Conservation (phyloP, 495 filamentous ascomycete species). For the Emericellopsis terricola region DNA sequence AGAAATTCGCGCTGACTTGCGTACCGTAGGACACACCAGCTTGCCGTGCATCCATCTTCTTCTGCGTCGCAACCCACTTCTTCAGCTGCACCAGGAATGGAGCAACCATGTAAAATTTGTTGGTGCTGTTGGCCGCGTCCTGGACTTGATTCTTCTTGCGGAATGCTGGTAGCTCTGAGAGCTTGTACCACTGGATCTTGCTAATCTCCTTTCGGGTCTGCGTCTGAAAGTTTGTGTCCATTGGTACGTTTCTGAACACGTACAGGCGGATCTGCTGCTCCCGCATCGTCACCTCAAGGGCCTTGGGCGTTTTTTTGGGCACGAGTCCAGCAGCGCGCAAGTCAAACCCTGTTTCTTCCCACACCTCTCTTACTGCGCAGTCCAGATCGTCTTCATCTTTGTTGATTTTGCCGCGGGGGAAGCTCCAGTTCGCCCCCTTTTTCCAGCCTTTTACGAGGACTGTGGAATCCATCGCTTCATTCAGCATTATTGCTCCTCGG, state of each 20-base stretch:
- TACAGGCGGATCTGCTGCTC: slow-evolving; percentile 87
- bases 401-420: slow-evolving; percentile 92
- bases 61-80: slow-evolving; percentile 79
- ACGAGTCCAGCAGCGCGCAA: slow-evolving; percentile 55
- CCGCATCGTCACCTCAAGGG: slow-evolving; percentile 71
- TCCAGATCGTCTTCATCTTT: slow-evolving; percentile 84
- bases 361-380: slow-evolving; percentile 84
- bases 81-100: slow-evolving; percentile 75
- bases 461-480: slow-evolving; percentile 75
- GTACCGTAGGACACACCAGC: slow-evolving; percentile 4
- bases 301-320: slow-evolving; percentile 47
- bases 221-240: slow-evolving; percentile 73
- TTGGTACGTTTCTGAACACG: slow-evolving; percentile 71
- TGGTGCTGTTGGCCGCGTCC: slow-evolving; percentile 42
- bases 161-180: slow-evolving; percentile 72
- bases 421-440: slow-evolving; percentile 91
- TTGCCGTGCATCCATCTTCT: slow-evolving; percentile 39
- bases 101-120: slow-evolving; percentile 95
- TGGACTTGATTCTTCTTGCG: slow-evolving; percentile 36
- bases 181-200: slow-evolving; percentile 79
- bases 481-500: slow-evolving; percentile 80
- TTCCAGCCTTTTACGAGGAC: slow-evolving; percentile 96
- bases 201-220: slow-evolving; percentile 93
- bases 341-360: slow-evolving; percentile 90
- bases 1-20: slow-evolving; percentile 5